Conservation (phyloP, 164 flowering plant genomes). For the Magnolia kwangsiensis region DNA sequence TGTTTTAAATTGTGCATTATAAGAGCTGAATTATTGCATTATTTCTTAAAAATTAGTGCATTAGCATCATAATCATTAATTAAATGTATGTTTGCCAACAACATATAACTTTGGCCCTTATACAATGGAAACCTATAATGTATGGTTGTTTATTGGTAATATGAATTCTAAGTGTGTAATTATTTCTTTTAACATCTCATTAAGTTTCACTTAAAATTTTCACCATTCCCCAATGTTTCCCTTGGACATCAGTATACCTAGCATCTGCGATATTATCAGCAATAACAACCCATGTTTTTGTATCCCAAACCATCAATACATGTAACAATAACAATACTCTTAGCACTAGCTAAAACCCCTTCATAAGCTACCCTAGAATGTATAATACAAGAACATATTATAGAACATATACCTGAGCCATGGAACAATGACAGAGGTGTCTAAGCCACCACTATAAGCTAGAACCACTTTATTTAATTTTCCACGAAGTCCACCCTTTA, state of each 20-base stretch:
- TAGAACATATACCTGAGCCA: constrained; percentile 66
- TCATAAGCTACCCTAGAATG: neutral
- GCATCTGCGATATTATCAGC: too few species aligned
- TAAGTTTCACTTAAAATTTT: too few species aligned
- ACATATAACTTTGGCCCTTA: neutral
- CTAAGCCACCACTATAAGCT: constrained; percentile 96
- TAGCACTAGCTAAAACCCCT: too few species aligned
- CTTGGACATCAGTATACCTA: too few species aligned
- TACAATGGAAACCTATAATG: too few species aligned
- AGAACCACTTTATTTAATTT: constrained; percentile 87
- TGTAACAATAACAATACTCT: too few species aligned
- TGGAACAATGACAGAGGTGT: constrained; percentile 97
- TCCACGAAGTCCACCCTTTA: constrained; percentile 51
- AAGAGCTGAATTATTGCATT: neutral
- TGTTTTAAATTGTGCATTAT: neutral
- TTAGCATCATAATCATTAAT: neutral
- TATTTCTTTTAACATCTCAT: too few species aligned
- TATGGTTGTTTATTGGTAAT: too few species aligned
- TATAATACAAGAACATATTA: neutral
- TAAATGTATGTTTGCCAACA: neutral
- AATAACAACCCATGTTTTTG: too few species aligned
- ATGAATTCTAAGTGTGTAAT: too few species aligned
- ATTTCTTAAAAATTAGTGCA: neutral
- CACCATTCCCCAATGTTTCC: too few species aligned
- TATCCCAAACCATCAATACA: too few species aligned